A percentile compares a stretch with the other conserved stretches of the same genome.
Conservation (phyloP, 768 basidiomycete genomes). For the Lactarius deliciosus region DNA sequence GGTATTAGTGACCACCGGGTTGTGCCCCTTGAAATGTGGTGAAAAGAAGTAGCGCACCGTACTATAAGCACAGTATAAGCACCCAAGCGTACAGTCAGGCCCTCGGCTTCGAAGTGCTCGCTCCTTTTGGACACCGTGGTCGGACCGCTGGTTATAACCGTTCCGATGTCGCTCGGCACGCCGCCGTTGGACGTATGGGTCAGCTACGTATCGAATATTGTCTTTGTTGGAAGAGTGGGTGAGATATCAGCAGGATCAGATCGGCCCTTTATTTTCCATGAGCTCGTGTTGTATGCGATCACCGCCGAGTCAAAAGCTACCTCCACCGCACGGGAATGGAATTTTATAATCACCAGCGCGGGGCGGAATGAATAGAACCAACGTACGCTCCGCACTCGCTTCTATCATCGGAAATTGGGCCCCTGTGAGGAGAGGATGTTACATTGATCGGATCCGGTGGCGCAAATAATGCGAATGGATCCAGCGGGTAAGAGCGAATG, state of each 20-base stretch:
- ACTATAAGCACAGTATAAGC: neutral
- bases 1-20: neutral
- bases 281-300: neutral
- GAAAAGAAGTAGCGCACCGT: neutral
- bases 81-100: neutral
- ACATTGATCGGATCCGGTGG: neutral
- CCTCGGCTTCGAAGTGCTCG: neutral
- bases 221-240: neutral
- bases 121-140: neutral
- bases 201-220: neutral
- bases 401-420: conserved; percentile 1
- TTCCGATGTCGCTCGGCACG: neutral
- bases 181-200: neutral
- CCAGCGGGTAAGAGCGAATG: neutral
- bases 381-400: conserved; percentile 1
- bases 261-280: neutral
- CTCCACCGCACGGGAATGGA: neutral
- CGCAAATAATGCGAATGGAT: conserved; percentile 4
- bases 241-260: neutral
- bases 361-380: neutral
- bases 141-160: neutral
- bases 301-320: conserved; percentile 2
- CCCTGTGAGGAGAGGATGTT: neutral
- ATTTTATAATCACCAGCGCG: neutral
- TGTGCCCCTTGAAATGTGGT: neutral